Conservation (phyloP, 1,284 basidiomycete species). For the Acaromyces ingoldii region DNA sequence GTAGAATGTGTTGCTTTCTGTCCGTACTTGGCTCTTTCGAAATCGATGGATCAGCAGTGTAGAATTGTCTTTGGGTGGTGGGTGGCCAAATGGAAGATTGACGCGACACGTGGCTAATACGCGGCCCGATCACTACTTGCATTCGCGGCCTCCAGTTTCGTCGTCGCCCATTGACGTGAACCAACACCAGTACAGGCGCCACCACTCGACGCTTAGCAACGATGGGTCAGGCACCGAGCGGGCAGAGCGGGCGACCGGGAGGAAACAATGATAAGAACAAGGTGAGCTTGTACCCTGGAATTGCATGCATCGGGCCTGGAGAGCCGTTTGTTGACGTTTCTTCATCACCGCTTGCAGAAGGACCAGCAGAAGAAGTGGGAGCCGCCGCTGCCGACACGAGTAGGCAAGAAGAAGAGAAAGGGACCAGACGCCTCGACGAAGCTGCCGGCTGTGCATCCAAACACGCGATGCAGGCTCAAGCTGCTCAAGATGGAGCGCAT, state of each 20-base stretch:
- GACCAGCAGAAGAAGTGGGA: constrained; percentile 84
- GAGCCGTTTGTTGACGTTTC: neutral
- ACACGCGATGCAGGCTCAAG: constrained; percentile 89
- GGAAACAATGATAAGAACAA: constrained; percentile 12
- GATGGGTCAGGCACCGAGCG: constrained; percentile 14
- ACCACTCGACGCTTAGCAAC: too few relatives aligned
- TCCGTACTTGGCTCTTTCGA: too few relatives aligned
- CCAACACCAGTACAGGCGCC: too few relatives aligned
- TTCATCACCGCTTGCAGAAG: constrained; percentile 57
- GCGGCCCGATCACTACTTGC: too few relatives aligned
- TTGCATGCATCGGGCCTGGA: neutral
- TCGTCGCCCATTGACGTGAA: too few relatives aligned
- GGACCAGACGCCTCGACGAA: constrained; percentile 88
- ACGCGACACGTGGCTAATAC: too few relatives aligned
- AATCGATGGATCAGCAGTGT: too few relatives aligned
- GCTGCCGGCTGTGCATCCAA: constrained; percentile 87
- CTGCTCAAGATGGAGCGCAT: constrained; percentile 94
- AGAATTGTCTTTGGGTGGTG: too few relatives aligned
- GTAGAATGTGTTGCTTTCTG: too few relatives aligned
- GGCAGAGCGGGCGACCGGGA: constrained; percentile 7
- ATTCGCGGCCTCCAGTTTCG: too few relatives aligned
- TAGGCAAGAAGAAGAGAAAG: constrained; percentile 87
- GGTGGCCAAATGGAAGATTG: too few relatives aligned
- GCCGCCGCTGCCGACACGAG: constrained; percentile 91
- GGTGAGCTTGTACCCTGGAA: constrained; percentile 1